Evolutionary conservation across 2,329 filamentous ascomycete species (phyloP).

Genomic region (Xylaria sp.): DNA sequence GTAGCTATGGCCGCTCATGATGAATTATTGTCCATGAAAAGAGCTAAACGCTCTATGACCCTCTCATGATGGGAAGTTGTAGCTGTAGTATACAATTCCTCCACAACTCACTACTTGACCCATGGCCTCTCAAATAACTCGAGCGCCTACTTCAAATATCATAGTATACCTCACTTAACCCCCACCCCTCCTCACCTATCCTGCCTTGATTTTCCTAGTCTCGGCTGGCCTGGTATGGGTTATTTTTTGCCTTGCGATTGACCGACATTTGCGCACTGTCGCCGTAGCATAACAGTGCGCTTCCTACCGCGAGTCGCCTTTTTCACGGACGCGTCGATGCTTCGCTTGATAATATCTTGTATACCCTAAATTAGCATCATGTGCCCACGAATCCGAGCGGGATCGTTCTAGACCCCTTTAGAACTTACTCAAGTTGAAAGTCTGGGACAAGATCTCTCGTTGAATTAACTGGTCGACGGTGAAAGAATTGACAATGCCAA

Average conservation of each 20-base stretch:
- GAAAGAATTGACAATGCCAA: conserved; percentile 44
- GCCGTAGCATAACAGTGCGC: conserved; percentile 41
- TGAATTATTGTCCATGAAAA: neutral
- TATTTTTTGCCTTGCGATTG: conserved; percentile 10
- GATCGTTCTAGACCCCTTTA: neutral
- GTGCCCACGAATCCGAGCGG: neutral
- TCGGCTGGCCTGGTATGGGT: neutral
- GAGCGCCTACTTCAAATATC: neutral
- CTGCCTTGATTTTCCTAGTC: conserved; percentile 1
- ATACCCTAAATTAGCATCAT: conserved; percentile 20
- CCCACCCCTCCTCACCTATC: conserved; percentile 11
- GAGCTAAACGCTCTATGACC: neutral
- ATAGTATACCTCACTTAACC: conserved; percentile 5
- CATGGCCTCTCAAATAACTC: neutral
- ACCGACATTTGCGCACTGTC: conserved; percentile 35
- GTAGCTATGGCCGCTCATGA: neutral
- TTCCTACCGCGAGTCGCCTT: conserved; percentile 40
- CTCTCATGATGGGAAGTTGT: neutral
- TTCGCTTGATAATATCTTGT: conserved; percentile 46
- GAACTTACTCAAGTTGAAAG: conserved; percentile 43
- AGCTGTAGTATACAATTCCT: neutral
- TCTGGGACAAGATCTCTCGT: conserved; percentile 43
- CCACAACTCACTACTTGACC: neutral
- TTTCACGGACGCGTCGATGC: conserved; percentile 42
- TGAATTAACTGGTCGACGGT: conserved; percentile 44